Evolutionary conservation across 805 yeast genomes (phyloP).

Genomic region (Saturnispora gosingensis): DNA sequence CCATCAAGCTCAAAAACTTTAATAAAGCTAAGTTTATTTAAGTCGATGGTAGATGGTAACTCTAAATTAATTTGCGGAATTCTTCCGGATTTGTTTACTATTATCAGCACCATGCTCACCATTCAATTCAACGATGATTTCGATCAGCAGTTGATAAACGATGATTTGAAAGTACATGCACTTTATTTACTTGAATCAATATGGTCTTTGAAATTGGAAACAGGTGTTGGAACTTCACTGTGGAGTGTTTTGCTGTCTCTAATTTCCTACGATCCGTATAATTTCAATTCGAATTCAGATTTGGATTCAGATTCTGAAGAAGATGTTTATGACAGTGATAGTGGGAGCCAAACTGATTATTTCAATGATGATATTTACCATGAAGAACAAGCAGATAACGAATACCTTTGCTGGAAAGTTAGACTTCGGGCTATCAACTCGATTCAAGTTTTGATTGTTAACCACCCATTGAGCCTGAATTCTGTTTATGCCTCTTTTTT

Average conservation of each 20-base stretch:
- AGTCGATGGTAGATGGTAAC: constrained; percentile 14
- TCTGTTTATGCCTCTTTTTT: constrained; percentile 27
- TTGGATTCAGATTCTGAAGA: constrained; percentile 16
- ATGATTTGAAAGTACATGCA: constrained; percentile 40
- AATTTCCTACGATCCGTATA: constrained; percentile 39
- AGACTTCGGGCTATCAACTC: constrained; percentile 43
- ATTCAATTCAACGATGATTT: constrained; percentile 26
- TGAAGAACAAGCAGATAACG: constrained; percentile 29
- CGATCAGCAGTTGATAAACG: constrained; percentile 25
- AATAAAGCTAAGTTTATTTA: background rate
- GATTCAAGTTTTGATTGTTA: constrained; percentile 30
- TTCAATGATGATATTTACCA: constrained; percentile 37
- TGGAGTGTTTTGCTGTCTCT: constrained; percentile 19
- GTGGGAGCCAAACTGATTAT: constrained; percentile 34
- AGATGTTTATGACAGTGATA: constrained; percentile 26
- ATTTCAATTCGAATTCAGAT: constrained; percentile 25
- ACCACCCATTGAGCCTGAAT: constrained; percentile 31
- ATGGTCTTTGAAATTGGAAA: background rate
- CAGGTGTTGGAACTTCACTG: background rate
- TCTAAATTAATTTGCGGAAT: constrained; percentile 16
- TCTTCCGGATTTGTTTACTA: constrained; percentile 9
- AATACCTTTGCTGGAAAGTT: constrained; percentile 40
- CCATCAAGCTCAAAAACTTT: background rate
- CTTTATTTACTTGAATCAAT: constrained; percentile 28
- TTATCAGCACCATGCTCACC: constrained; percentile 13